These are phyloP conservation scores for Stephania cephalantha DNA, from an alignment of 164 flowering plant species.

Conservation along the genomic window DNA sequence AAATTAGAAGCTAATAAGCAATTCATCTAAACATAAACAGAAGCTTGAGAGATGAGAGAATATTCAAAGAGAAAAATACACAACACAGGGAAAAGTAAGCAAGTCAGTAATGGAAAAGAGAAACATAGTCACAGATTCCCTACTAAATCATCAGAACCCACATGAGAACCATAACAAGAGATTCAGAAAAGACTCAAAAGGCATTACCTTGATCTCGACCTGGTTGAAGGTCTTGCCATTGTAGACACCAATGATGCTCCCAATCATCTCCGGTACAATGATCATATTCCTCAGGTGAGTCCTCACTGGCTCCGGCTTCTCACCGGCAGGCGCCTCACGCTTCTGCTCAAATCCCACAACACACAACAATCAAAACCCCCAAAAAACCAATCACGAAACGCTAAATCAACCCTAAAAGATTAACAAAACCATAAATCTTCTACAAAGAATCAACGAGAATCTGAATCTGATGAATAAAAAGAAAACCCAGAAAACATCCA, in stretches of 20 bases:
- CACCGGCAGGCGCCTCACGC: conserved; percentile 56
- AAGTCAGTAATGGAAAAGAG: background rate
- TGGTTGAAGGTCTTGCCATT: conserved; percentile 69
- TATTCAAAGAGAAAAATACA: too few species aligned
- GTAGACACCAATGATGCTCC: conserved; percentile 58
- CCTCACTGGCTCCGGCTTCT: conserved; percentile 50
- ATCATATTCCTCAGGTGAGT: conserved; percentile 19
- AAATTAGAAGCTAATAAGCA: too few species aligned
- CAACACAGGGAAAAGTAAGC: background rate
- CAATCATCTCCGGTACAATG: conserved; percentile 62
- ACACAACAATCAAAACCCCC: background rate
- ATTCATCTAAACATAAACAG: too few species aligned
- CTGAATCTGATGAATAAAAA: background rate
- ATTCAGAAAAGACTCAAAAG: background rate
- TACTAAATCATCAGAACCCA: background rate
- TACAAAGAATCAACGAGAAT: too few species aligned
- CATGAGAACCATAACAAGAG: too few species aligned
- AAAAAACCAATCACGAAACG: background rate
- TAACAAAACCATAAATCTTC: background rate
- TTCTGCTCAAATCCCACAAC: conserved; percentile 28
- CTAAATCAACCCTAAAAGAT: too few species aligned
- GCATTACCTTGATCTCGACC: conserved; percentile 45
- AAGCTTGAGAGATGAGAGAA: too few species aligned
- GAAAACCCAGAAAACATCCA: background rate
- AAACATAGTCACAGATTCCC: background rate